Conservation (phyloP, 139 green algal genomes). For the Desmodesmus armatus region DNA sequence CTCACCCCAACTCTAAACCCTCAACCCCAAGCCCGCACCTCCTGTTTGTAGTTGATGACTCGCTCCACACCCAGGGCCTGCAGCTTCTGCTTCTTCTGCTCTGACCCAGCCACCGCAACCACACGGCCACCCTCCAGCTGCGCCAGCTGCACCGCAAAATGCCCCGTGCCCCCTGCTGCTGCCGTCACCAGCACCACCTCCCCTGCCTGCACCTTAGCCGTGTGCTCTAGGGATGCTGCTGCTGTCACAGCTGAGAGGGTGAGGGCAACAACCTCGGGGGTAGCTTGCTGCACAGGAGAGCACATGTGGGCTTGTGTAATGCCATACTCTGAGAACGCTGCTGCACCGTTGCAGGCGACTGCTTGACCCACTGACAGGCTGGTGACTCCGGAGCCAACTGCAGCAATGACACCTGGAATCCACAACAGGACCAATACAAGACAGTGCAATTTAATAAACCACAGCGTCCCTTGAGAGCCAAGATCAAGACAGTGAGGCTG, state of each 20-base stretch:
- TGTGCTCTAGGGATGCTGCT: conserved; percentile 58
- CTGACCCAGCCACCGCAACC: conserved; percentile 59
- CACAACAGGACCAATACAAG: no score
- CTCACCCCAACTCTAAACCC: no score
- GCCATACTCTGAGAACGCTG: conserved; percentile 64
- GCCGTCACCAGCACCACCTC: conserved; percentile 74
- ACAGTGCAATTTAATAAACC: no score
- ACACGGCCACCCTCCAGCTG: conserved; percentile 56
- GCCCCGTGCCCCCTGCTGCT: conserved; percentile 74
- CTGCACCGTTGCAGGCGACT: conserved; percentile 59
- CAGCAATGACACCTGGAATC: conserved; percentile 65
- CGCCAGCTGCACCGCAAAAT: conserved; percentile 77
- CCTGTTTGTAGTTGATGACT: conserved; percentile 61
- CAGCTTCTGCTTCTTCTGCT: conserved; percentile 54
- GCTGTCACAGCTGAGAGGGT: conserved; percentile 66
- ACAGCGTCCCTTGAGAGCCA: no score
- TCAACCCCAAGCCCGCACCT: no score
- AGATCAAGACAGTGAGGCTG: no score
- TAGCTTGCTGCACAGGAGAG: conserved; percentile 22
- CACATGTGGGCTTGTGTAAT: conserved; percentile 40
- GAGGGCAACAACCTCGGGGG: conserved; percentile 54
- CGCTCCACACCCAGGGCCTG: conserved; percentile 44
- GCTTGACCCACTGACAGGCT: conserved; percentile 53
- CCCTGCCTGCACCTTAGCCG: conserved; percentile 55
- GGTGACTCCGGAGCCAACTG: conserved; percentile 49